Base-by-base conservation (phyloP, 73 alveolate genomes). In the Durusdinium trenchii region DNA sequence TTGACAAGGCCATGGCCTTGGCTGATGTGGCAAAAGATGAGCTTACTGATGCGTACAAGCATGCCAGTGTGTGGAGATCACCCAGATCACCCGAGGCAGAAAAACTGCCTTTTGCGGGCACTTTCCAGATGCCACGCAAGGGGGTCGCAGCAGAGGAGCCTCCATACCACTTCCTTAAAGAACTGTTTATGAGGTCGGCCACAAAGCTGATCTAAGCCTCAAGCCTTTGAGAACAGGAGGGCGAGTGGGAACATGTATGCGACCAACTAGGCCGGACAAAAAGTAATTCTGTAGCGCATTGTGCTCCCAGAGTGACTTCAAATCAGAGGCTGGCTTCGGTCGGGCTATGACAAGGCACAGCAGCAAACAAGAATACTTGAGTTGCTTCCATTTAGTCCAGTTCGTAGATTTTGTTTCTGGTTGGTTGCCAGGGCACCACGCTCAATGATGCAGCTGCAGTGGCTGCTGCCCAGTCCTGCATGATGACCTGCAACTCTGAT, bases 391-490 rank as follows among this genome's bases (percentile, higher is more conserved):
- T n/a, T n/a, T n/a, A n/a, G n/a, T n/a, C n/a, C n/a, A n/a, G n/a
- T n/a, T n/a, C n/a, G n/a, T 51, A 71, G 84, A 36, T n/a, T 3
- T 69, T 35, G 1, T 30, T 64, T 64, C 79, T 36, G 43, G 57
- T 46, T 5, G 50, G 48, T 38, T 61, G 76, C 45, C 50, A 38
- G 78, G 52, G 76, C 12, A 10, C 42, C 42, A 10, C 38, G 45
- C 40, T 48, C 76, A 84, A 84, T 26, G 94, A 84, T 36, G 40
- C 94, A 6, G 90, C 90, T 1, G 75, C 75, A 36, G n/a, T 84
- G 51, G 94, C 94, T 51, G 94, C 94, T 84, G 94, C 94, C 54
- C 94, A 84, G 94, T 84, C 94, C n/a, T 84, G 75, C n/a, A 51
- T 84, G 81, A 32, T 32, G 75, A 47, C 76, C 94, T 51, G 51